phyloP scores from a whole-genome alignment of 2,329 filamentous ascomycete genomes.

The Ophiostoma australiae region DNA sequence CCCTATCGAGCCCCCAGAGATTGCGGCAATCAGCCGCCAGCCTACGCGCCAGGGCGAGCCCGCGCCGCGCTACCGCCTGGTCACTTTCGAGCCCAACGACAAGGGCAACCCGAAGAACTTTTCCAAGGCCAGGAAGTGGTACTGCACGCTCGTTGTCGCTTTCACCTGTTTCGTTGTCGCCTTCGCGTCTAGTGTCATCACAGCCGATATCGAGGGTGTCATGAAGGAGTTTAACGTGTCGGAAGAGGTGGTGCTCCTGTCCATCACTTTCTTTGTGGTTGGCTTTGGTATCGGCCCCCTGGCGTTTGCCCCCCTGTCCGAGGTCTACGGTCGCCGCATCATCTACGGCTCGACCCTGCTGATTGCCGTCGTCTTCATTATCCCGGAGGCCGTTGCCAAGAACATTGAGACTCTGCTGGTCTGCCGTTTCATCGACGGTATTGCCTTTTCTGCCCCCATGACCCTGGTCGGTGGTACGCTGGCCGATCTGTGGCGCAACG shows the following conservation, averaged over 20 bases:
- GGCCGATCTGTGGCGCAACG: constrained; percentile 77
- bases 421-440: constrained; percentile 72
- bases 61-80: constrained; percentile 46
- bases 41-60: constrained; percentile 22
- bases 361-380: constrained; percentile 70
- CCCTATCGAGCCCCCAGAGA: constrained; percentile 40
- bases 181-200: constrained; percentile 69
- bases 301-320: constrained; percentile 72
- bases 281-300: constrained; percentile 79
- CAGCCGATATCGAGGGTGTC: constrained; percentile 65
- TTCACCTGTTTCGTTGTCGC: constrained; percentile 70
- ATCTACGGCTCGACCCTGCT: constrained; percentile 67
- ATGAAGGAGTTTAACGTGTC: constrained; percentile 61
- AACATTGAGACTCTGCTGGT: constrained; percentile 74
- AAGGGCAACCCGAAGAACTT: constrained; percentile 82
- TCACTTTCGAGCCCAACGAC: constrained; percentile 64
- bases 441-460: constrained; percentile 82
- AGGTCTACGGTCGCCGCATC: constrained; percentile 65
- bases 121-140: constrained; percentile 74
- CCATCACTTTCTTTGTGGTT: constrained; percentile 71
- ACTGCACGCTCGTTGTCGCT: constrained; percentile 79
- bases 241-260: constrained; percentile 66
- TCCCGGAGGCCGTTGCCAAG: constrained; percentile 70
- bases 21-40: constrained; percentile 36
- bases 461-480: constrained; percentile 78